Evolutionary conservation across 2,329 filamentous ascomycete genomes (phyloP), one percentile per base, ranked within the genome.

Genomic region (Microsporum audouinii): DNA sequence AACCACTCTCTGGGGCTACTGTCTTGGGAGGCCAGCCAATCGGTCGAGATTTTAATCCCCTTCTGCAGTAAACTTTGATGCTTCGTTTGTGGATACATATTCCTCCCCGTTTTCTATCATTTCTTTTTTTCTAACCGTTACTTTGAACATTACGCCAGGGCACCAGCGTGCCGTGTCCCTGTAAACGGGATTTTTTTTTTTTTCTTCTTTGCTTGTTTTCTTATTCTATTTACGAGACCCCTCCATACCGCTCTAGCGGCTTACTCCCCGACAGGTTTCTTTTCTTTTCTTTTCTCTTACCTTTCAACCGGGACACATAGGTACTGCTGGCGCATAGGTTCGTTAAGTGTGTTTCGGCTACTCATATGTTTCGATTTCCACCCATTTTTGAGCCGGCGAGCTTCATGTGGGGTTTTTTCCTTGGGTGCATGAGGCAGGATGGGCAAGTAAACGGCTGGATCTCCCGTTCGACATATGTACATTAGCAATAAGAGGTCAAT

Each of bases 31-130:
- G 56, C 43, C 61, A 63, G 51, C 31, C 56, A 41, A 51, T 62
- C 57, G 59, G 61, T 33, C 60, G 47, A 45, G 57, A 59, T 60
- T 63, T 61, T 57, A 62, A 65, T 61, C 45, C 56, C 51, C 61
- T 60, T 39, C 27, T 58, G n/a, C 51, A 55, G 31, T 55, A 55
- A 55, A 55, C 51, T 55, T 55, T 55, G 51, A 36, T 34, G 36
- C 17, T 41, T 58, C 56, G 27, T 58, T 41, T 58, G 36, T 58
- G 39, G 36, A 45, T 58, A 43, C 56, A 41, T 33, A 36, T 33
- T n/a, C 14, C 51, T 31, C 12, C 55, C 36, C 36, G 3, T 12
- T 43, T 43, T n/a, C 51, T 29, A 14, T 55, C 36, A 36, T n/a
- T 36, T 55, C 17, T 55, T n/a, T 55, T 55, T 36, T 38, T 31